Evolutionary conservation across 2,329 filamentous ascomycete genomes (phyloP).

Genomic region (Aspergillus sp.): DNA sequence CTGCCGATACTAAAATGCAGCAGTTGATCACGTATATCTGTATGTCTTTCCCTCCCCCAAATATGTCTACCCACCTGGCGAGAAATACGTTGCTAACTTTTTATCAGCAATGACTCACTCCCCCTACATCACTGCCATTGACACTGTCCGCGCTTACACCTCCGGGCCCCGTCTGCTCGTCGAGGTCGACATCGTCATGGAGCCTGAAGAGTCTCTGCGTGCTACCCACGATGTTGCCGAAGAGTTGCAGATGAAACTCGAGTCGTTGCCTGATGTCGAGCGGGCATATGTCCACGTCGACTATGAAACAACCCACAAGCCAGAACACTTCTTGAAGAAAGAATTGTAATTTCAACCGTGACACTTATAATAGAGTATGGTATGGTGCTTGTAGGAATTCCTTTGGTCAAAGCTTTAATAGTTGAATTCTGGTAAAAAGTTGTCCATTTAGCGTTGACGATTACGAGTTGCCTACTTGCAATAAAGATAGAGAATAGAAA

Average conservation of each 20-base stretch:
- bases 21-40: constrained; percentile 95
- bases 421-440: no score
- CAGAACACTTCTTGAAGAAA: constrained; percentile 72
- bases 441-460: no score
- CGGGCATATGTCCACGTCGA: constrained; percentile 95
- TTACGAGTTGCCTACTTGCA: no score
- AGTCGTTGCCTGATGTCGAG: constrained; percentile 87
- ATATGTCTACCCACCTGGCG: neutral
- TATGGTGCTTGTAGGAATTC: no score
- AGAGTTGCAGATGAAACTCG: constrained; percentile 87
- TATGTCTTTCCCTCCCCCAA: constrained; percentile 26
- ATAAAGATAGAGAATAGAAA: no score
- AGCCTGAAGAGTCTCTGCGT: constrained; percentile 64
- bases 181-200: constrained; percentile 96
- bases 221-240: constrained; percentile 91
- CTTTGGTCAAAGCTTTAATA: no score
- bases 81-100: constrained; percentile 2
- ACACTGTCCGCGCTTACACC: constrained; percentile 93
- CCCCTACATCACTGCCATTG: constrained; percentile 73
- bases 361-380: no score
- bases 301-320: constrained; percentile 93
- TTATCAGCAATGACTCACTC: constrained; percentile 73
- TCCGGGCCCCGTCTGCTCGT: constrained; percentile 83
- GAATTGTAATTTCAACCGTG: constrained; percentile 53
- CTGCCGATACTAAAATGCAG: constrained; percentile 77